Evolutionary conservation across 2,329 filamentous ascomycete genomes (phyloP).

Genomic region (Westerdykella aurantiaca): DNA sequence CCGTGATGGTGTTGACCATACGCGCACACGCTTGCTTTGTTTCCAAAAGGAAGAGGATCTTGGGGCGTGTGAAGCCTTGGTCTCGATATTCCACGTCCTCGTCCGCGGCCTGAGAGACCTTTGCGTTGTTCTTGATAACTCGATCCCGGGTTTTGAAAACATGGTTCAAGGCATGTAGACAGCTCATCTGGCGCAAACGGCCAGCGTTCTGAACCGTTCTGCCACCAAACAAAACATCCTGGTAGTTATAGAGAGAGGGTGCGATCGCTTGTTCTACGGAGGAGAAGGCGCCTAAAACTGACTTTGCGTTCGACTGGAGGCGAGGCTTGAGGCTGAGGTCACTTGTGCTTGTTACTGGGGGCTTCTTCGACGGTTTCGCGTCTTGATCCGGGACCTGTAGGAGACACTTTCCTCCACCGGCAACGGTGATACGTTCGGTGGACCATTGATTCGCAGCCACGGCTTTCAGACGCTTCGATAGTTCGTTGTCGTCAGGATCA

Average conservation of each 20-base stretch:
- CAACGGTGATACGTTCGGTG: slow-evolving; percentile 32
- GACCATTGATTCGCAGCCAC: slow-evolving; percentile 47
- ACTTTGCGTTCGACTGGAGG: slow-evolving; percentile 25
- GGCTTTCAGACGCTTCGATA: slow-evolving; percentile 48
- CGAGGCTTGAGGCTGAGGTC: slow-evolving; percentile 32
- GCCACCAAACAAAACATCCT: slow-evolving; percentile 71
- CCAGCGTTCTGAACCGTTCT: slow-evolving; percentile 64
- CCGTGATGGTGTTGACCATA: slow-evolving; percentile 69
- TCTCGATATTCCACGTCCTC: slow-evolving; percentile 70
- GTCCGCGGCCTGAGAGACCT: slow-evolving; percentile 60
- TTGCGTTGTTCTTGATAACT: slow-evolving; percentile 87
- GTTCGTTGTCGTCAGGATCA: slow-evolving; percentile 56
- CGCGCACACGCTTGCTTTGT: slow-evolving; percentile 81
- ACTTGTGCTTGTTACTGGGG: slow-evolving; percentile 18
- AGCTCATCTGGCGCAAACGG: slow-evolving; percentile 64
- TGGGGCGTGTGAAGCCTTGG: slow-evolving; percentile 92
- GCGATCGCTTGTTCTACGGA: slow-evolving; percentile 60
- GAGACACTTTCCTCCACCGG: slow-evolving; percentile 23
- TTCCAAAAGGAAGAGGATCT: slow-evolving; percentile 83
- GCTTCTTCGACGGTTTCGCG: slow-evolving; percentile 12
- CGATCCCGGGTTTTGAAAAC: slow-evolving; percentile 88
- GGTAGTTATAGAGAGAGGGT: slow-evolving; percentile 72
- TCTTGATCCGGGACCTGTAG: slow-evolving; percentile 21
- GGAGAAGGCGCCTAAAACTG: slow-evolving; percentile 48
- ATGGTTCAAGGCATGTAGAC: slow-evolving; percentile 85